Conservation (phyloP, 2,329 filamentous ascomycete species). For the Thermomyces lanuginosus region DNA sequence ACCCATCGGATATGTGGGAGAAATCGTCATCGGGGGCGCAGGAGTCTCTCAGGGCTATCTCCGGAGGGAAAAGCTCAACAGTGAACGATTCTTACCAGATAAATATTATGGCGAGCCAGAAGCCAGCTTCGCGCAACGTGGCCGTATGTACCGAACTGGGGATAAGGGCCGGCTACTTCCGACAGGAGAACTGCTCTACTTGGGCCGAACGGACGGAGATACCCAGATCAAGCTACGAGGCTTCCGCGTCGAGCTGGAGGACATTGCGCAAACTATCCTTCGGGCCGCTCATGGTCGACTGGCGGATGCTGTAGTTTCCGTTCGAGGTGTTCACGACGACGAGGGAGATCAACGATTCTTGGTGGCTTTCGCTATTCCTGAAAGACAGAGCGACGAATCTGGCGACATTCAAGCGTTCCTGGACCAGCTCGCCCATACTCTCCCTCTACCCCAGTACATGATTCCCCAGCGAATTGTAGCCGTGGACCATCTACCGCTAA, state of each 20-base stretch:
- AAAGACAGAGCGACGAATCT: neutral
- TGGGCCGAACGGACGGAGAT: constrained; percentile 15
- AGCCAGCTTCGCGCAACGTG: constrained; percentile 1
- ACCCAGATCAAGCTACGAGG: constrained; percentile 17
- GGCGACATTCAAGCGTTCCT: constrained; percentile 7
- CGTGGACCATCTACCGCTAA: constrained; percentile 14
- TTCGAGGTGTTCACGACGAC: constrained; percentile 1
- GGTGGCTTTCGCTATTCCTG: constrained; percentile 3
- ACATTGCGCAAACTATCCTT: constrained; percentile 26
- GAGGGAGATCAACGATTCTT: constrained; percentile 1
- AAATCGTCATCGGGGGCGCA: constrained; percentile 21
- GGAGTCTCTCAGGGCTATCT: constrained; percentile 10
- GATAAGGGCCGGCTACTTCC: constrained; percentile 12
- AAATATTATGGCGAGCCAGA: constrained; percentile 8
- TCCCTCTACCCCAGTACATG: constrained; percentile 25
- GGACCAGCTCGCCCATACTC: constrained; percentile 12
- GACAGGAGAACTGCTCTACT: constrained; percentile 14
- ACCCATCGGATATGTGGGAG: constrained; percentile 24
- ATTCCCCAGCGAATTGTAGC: constrained; percentile 15
- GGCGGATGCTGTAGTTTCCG: neutral
- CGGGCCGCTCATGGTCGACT: constrained; percentile 8
- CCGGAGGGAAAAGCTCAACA: constrained; percentile 7
- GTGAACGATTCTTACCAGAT: no score
- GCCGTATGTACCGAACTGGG: constrained; percentile 13
- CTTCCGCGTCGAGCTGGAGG: constrained; percentile 31